A percentile compares a stretch with the other conserved stretches of the same genome.
Conservation (phyloP, 2,329 filamentous ascomycete species). For the Stachybotrys chartarum region DNA sequence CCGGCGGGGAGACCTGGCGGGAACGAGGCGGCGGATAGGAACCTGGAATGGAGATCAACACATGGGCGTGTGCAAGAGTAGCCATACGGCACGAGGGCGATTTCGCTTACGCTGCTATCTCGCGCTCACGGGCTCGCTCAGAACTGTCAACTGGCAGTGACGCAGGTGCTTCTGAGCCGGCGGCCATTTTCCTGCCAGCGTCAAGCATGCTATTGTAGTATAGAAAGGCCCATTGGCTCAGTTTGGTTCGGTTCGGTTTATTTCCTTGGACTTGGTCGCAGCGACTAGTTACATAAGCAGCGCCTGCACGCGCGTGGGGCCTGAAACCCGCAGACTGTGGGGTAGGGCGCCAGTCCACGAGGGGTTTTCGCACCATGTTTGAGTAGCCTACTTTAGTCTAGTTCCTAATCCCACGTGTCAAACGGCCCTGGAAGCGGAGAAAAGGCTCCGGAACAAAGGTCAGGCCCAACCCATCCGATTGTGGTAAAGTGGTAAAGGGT, state of each 20-base stretch:
- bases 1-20: neutral
- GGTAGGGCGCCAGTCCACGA: neutral
- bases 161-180: neutral
- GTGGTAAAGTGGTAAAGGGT: neutral
- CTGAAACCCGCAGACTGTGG: neutral
- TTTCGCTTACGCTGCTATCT: neutral
- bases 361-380: neutral
- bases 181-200: neutral
- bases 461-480: neutral
- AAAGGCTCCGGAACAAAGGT: neutral
- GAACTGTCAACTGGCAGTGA: neutral
- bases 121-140: neutral
- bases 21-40: neutral
- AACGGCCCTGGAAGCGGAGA: neutral
- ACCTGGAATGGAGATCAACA: neutral
- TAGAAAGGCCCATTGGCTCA: neutral
- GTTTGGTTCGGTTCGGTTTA: neutral
- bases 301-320: neutral
- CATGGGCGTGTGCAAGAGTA: neutral
- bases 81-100: neutral
- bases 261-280: neutral
- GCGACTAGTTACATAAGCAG: neutral
- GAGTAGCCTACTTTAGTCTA: neutral
- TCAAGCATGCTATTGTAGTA: neutral
- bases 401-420: neutral